These are phyloP conservation scores for Candida gorgasii DNA, from an alignment of 805 yeast species.

Conservation along the genomic window DNA sequence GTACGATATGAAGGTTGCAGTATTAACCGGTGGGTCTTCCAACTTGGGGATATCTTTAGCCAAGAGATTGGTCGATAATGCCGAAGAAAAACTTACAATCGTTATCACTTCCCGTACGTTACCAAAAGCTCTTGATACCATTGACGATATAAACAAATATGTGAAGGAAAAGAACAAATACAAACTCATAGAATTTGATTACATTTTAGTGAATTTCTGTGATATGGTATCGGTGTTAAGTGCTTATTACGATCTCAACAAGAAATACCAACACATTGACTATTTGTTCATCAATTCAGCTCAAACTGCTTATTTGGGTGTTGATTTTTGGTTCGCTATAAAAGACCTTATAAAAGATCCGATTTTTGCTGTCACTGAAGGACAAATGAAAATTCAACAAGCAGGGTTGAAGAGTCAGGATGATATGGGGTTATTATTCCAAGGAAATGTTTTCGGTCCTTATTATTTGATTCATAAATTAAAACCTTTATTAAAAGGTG, in stretches of 20 bases:
- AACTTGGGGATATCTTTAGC: slow-evolving; percentile 88
- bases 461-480: slow-evolving; percentile 77
- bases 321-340: slow-evolving; percentile 80
- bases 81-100: slow-evolving; percentile 59
- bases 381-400: slow-evolving; percentile 80
- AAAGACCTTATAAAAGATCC: slow-evolving; percentile 68
- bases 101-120: slow-evolving; percentile 89
- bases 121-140: slow-evolving; percentile 78
- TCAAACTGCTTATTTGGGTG: slow-evolving; percentile 82
- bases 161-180: slow-evolving; percentile 37
- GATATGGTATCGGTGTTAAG: slow-evolving; percentile 81
- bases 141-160: slow-evolving; percentile 54
- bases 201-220: slow-evolving; percentile 83
- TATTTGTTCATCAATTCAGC: slow-evolving; percentile 87
- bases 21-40: slow-evolving; percentile 46
- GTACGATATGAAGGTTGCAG: slow-evolving; percentile 25
- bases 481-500: slow-evolving; percentile 54
- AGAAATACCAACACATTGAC: slow-evolving; percentile 67
- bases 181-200: slow-evolving; percentile 79
- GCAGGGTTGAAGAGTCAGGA: slow-evolving; percentile 76
- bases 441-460: slow-evolving; percentile 96
- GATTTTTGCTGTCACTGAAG: slow-evolving; percentile 81
- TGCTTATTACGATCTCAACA: slow-evolving; percentile 69
- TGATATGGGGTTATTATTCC: slow-evolving; percentile 84
- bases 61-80: slow-evolving; percentile 65